Evolutionary conservation across 768 basidiomycete genomes (phyloP).

Genomic region (Strobilomyces dryophilus): DNA sequence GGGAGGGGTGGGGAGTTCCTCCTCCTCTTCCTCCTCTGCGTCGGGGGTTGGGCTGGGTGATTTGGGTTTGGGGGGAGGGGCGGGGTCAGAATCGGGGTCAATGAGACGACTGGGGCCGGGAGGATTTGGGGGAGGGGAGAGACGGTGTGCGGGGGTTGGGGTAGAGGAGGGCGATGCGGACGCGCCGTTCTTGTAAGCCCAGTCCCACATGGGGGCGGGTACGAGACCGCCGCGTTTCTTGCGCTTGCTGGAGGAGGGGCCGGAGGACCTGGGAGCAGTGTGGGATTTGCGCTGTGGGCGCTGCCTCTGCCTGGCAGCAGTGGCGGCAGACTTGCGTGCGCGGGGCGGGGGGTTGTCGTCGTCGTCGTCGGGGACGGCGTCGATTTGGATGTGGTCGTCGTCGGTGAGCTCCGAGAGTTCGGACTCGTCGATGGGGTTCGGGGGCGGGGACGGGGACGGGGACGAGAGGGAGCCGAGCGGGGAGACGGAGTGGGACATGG

Average conservation of each 20-base stretch:
- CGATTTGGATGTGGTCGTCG: slow-evolving; percentile 51
- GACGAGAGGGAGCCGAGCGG: slow-evolving; percentile 63
- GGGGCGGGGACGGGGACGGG: slow-evolving; percentile 61
- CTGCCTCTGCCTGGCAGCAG: slow-evolving; percentile 10
- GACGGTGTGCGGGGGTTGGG: slow-evolving; percentile 1
- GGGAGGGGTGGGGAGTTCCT: slow-evolving; percentile 43
- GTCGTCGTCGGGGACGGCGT: slow-evolving; percentile 27
- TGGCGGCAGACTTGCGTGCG: slow-evolving; percentile 6
- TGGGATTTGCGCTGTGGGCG: slow-evolving; percentile 7
- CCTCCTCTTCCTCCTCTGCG: slow-evolving; percentile 37
- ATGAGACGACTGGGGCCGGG: slow-evolving; percentile 8
- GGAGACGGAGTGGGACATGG: slow-evolving; percentile 25
- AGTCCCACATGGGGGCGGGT: slow-evolving; percentile 83
- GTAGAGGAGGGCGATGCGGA: slow-evolving; percentile 15
- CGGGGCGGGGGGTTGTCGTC: slow-evolving; percentile 15
- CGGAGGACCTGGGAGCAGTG: slow-evolving; percentile 2
- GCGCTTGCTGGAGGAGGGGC: slow-evolving; percentile 27
- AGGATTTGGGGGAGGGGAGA: not conserved
- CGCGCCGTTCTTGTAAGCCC: slow-evolving; percentile 55
- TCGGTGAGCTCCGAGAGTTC: slow-evolving; percentile 84
- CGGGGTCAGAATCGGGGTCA: not conserved
- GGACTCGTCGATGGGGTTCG: slow-evolving; percentile 47
- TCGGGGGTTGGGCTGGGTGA: slow-evolving; percentile 23
- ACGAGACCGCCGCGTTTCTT: slow-evolving; percentile 65
- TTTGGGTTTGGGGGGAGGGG: slow-evolving; percentile 2